A percentile compares a stretch with the other conserved stretches of the same genome.
These are phyloP conservation scores for Botrytis paeoniae DNA, from an alignment of 2,329 filamentous ascomycete species.

Conservation along the genomic window DNA sequence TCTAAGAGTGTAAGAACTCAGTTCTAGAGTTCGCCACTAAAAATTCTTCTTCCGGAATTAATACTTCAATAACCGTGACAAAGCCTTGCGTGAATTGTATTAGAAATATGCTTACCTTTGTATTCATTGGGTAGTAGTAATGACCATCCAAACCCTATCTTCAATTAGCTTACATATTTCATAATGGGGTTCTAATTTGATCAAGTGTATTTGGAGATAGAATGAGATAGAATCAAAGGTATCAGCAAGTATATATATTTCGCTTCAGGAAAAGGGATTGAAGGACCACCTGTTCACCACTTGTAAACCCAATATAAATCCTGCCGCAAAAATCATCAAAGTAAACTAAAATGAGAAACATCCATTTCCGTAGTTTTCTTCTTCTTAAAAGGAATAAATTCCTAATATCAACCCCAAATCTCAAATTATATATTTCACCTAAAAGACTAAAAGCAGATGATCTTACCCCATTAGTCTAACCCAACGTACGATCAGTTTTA, in stretches of 20 bases:
- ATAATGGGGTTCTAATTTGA: not conserved
- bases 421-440: not conserved
- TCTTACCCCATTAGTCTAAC: not conserved
- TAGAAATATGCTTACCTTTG: not conserved
- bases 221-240: not conserved
- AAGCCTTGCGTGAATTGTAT: not conserved
- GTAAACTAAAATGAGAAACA: not conserved
- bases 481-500: not conserved
- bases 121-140: not conserved
- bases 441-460: not conserved
- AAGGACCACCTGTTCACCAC: not conserved
- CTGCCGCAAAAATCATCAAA: not conserved
- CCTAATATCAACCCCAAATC: not conserved
- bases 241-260: not conserved
- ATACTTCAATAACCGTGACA: not conserved
- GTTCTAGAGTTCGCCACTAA: not conserved
- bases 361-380: no score
- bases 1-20: not conserved
- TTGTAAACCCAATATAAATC: not conserved
- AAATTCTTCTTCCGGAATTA: not conserved
- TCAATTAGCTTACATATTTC: not conserved
- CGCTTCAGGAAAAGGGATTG: not conserved
- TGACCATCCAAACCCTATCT: not conserved
- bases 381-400: no score
- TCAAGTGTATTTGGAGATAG: not conserved